Evolutionary conservation across 768 basidiomycete species (phyloP).

Genomic region (Mycena latifolia): DNA sequence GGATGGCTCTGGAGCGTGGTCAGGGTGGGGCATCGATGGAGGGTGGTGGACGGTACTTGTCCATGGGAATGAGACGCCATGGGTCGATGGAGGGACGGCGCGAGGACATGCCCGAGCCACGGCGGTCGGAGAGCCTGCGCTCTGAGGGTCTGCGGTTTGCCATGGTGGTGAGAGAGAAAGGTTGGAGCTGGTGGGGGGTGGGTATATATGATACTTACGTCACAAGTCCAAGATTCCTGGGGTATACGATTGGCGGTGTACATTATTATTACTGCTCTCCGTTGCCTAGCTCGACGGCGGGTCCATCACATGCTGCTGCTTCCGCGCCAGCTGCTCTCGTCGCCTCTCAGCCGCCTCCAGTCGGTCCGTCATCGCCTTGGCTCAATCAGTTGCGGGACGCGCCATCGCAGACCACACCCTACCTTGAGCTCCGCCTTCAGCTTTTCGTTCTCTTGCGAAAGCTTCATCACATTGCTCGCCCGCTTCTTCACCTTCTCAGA

Average conservation of each 20-base stretch:
- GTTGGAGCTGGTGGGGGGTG: conserved; percentile 28
- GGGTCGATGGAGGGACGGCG: conserved; percentile 84
- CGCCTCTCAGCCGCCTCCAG: conserved; percentile 81
- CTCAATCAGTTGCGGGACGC: conserved; percentile 15
- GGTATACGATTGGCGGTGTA: conserved; percentile 13
- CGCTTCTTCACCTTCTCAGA: conserved; percentile 73
- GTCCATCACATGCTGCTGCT: conserved; percentile 47
- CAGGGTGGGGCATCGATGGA: conserved; percentile 26
- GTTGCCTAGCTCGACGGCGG: conserved; percentile 42
- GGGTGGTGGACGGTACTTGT: conserved; percentile 63
- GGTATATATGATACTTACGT: too few species aligned
- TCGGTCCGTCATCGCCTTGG: conserved; percentile 74
- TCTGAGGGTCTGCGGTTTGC: conserved; percentile 61
- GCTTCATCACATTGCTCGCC: conserved; percentile 80
- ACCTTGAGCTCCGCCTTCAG: conserved; percentile 75
- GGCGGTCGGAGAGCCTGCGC: conserved; percentile 58
- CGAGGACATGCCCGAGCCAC: conserved; percentile 65
- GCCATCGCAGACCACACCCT: too few species aligned
- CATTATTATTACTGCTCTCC: conserved; percentile 17
- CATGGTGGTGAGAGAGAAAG: conserved; percentile 37
- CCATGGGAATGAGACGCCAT: conserved; percentile 80
- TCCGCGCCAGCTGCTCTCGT: conserved; percentile 59
- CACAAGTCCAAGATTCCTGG: too few species aligned
- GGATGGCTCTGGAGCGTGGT: conserved; percentile 54
- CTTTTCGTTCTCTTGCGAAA: conserved; percentile 85